phyloP scores from a whole-genome alignment of 768 basidiomycete genomes.

The Pleurotus pulmonarius region DNA sequence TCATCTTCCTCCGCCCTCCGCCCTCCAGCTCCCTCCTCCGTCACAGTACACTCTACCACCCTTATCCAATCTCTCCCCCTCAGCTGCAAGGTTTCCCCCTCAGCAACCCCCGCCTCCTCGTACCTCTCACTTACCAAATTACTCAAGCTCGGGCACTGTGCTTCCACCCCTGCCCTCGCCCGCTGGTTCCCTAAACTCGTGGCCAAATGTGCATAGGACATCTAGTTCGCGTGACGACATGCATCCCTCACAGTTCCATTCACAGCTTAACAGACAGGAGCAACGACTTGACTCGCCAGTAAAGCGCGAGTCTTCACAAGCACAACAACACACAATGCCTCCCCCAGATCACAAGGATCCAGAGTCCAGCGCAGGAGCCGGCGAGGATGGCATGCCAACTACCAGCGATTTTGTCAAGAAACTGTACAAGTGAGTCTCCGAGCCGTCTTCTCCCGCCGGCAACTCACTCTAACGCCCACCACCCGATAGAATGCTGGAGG shows the following conservation, averaged over 20 bases:
- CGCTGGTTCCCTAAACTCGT: constrained; percentile 16
- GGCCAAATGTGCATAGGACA: constrained; percentile 28
- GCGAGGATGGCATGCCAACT: constrained; percentile 78
- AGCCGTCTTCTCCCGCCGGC: neutral
- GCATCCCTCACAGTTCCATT: constrained; percentile 18
- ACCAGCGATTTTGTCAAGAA: constrained; percentile 95
- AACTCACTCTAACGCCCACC: neutral
- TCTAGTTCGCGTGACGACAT: constrained; percentile 41
- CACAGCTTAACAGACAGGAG: constrained; percentile 14
- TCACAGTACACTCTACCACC: constrained; percentile 13
- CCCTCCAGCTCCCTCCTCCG: constrained; percentile 14
- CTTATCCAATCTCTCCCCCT: constrained; percentile 13
- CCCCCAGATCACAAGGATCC: constrained; percentile 9
- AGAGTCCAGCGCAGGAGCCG: neutral
- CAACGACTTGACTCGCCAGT: constrained; percentile 9
- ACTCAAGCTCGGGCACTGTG: constrained; percentile 23
- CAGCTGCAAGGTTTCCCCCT: neutral
- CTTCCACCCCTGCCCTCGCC: constrained; percentile 18
- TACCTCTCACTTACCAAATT: neutral
- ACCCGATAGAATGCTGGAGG: constrained; percentile 77
- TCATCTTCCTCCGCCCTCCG: constrained; percentile 18
- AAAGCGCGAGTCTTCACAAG: constrained; percentile 19
- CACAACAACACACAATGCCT: constrained; percentile 2
- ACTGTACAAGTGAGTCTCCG: constrained; percentile 70
- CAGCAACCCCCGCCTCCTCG: too few relatives aligned